phyloP scores from a whole-genome alignment of 2,329 filamentous ascomycete genomes.

The Aspergillus ustus region DNA sequence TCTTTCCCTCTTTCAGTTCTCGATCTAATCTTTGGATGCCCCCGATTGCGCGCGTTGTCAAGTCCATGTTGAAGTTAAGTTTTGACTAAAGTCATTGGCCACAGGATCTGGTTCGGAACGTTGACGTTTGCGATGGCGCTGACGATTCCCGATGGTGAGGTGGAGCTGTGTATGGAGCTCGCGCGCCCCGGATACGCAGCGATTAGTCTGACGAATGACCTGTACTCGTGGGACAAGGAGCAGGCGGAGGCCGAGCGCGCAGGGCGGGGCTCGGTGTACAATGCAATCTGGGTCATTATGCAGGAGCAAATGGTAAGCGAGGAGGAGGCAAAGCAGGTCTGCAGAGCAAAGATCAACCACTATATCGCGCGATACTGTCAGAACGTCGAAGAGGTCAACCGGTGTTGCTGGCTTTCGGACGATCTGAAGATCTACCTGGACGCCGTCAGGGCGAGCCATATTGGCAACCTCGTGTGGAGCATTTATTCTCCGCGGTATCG shows the following conservation, averaged over 20 bases:
- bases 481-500: neutral
- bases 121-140: no score
- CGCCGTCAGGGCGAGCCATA: neutral
- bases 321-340: neutral
- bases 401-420: slow-evolving; percentile 1
- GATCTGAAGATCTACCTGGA: neutral
- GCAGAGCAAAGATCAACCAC: neutral
- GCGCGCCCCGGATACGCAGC: neutral
- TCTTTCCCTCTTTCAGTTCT: no score
- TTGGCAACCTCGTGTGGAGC: neutral
- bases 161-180: neutral
- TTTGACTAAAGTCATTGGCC: no score
- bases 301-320: neutral
- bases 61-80: no score
- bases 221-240: slow-evolving; percentile 4
- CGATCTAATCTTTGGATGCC: no score
- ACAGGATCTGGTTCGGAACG: no score
- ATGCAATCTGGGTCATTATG: slow-evolving; percentile 1
- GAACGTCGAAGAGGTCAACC: neutral
- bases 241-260: neutral
- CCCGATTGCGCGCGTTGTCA: no score
- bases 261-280: neutral
- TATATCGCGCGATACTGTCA: neutral
- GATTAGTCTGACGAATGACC: slow-evolving; percentile 2
- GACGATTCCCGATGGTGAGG: no score